Evolutionary conservation across 2,329 filamentous ascomycete genomes (phyloP).

Genomic region (Verticillium klebahnii): DNA sequence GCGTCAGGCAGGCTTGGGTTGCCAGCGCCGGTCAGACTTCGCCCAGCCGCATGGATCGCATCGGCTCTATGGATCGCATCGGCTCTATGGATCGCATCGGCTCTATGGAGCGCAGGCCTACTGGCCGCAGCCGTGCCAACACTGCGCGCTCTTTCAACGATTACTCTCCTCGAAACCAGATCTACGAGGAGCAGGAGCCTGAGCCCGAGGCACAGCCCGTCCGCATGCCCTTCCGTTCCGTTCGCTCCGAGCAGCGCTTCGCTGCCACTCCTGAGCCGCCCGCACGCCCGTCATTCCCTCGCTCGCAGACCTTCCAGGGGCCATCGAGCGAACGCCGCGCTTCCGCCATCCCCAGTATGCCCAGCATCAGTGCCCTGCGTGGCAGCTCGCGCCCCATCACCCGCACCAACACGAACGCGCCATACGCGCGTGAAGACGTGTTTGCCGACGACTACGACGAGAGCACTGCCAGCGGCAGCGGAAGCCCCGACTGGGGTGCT

Average conservation of each 20-base stretch:
- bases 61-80: constrained; percentile 31
- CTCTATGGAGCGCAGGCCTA: constrained; percentile 29
- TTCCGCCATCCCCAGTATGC: constrained; percentile 4
- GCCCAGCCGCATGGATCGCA: constrained; percentile 4
- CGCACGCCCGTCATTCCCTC: constrained; percentile 28
- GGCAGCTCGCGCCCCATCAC: constrained; percentile 40
- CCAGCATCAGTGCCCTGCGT: constrained; percentile 32
- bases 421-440: constrained; percentile 32
- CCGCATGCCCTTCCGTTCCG: constrained; percentile 40
- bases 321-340: constrained; percentile 12
- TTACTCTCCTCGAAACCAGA: constrained; percentile 25
- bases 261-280: constrained; percentile 27
- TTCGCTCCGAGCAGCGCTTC: constrained; percentile 18
- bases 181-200: constrained; percentile 22
- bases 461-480: constrained; percentile 44
- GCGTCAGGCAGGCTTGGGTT: constrained; percentile 42
- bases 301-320: constrained; percentile 35
- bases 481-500: constrained; percentile 46
- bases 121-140: constrained; percentile 14
- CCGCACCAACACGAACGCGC: constrained; percentile 33
- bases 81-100: neutral
- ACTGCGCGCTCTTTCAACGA: constrained; percentile 34
- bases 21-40: constrained; percentile 20
- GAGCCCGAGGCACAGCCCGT: constrained; percentile 25
- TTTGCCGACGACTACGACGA: constrained; percentile 44